These are phyloP conservation scores for Yamadazyma sp. DNA, from an alignment of 1,139 yeast species.

Conservation along the genomic window DNA sequence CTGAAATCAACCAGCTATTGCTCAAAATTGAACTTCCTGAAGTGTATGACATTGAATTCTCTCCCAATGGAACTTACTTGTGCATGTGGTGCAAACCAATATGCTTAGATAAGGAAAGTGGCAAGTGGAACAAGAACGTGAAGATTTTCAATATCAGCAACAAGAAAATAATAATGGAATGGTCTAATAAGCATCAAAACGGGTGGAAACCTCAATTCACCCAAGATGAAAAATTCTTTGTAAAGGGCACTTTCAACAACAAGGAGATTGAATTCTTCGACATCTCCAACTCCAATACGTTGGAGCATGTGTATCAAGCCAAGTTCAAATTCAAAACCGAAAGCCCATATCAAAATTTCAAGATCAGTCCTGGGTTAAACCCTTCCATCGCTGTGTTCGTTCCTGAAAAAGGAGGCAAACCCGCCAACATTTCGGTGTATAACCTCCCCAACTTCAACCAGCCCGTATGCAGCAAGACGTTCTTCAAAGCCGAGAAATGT, in stretches of 20 bases:
- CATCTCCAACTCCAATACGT: conserved; percentile 42
- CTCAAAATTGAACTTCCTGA: conserved; percentile 53
- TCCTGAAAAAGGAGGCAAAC: conserved; percentile 82
- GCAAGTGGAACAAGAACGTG: conserved; percentile 76
- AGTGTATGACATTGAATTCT: conserved; percentile 79
- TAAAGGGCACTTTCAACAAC: conserved; percentile 53
- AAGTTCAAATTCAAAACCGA: conserved; percentile 63
- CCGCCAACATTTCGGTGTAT: conserved; percentile 85
- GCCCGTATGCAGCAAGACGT: conserved; percentile 82
- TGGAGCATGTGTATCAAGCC: conserved; percentile 44
- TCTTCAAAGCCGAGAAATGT: conserved; percentile 95
- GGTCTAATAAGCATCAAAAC: conserved; percentile 78
- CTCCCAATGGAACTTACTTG: conserved; percentile 83
- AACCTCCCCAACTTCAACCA: conserved; percentile 71
- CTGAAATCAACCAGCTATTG: conserved; percentile 27
- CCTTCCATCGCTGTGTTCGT: conserved; percentile 91
- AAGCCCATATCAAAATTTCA: conserved; percentile 52
- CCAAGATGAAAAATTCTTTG: conserved; percentile 69
- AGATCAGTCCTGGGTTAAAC: conserved; percentile 82
- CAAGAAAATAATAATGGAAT: conserved; percentile 57
- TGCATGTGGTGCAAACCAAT: conserved; percentile 92
- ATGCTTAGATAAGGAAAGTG: conserved; percentile 55
- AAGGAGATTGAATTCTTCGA: conserved; percentile 77
- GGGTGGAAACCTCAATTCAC: conserved; percentile 94
- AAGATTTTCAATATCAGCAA: conserved; percentile 62